Conservation (phyloP, 176 grass and related monocot genomes). For the Triticum turgidum region DNA sequence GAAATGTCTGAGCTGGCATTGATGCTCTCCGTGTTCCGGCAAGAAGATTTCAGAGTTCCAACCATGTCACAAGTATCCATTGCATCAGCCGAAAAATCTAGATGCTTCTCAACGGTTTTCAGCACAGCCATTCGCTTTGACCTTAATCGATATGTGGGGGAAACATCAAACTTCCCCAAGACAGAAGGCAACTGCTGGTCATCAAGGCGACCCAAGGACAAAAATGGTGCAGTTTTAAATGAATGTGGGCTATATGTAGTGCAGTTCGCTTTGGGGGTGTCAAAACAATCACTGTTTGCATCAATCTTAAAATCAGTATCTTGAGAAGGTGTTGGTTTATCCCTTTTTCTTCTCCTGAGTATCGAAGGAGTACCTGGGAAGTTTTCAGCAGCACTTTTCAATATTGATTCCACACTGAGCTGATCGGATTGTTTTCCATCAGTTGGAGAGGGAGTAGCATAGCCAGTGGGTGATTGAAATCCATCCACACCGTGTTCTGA, state of each 20-base stretch:
- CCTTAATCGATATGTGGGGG: constrained; percentile 70
- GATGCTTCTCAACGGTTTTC: constrained; percentile 73
- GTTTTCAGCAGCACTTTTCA: constrained; percentile 79
- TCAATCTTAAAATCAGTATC: constrained; percentile 36
- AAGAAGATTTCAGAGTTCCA: constrained; percentile 1
- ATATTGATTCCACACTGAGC: constrained; percentile 63
- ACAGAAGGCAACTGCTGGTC: constrained; percentile 26
- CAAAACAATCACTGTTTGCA: constrained; percentile 36
- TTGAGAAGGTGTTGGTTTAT: constrained; percentile 28
- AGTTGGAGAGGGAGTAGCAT: constrained; percentile 30
- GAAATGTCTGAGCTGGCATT: constrained; percentile 32
- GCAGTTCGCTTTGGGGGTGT: constrained; percentile 40
- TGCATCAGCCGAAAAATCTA: constrained; percentile 70
- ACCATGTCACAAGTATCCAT: constrained; percentile 27
- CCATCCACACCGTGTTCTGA: constrained; percentile 7
- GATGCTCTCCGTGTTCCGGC: constrained; percentile 17
- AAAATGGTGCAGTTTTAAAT: constrained; percentile 39
- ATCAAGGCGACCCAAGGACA: constrained; percentile 38
- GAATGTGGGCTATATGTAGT: constrained; percentile 28
- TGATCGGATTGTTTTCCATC: constrained; percentile 27
- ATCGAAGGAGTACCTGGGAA: constrained; percentile 84
- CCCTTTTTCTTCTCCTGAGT: constrained; percentile 69
- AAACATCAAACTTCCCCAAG: constrained; percentile 59
- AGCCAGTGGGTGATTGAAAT: constrained; percentile 23
- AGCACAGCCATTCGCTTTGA: constrained; percentile 70